A percentile compares a stretch with the other conserved stretches of the same genome.
These are phyloP conservation scores for Aspergillus conjunctus DNA, from an alignment of 495 filamentous ascomycete species.

Conservation along the genomic window DNA sequence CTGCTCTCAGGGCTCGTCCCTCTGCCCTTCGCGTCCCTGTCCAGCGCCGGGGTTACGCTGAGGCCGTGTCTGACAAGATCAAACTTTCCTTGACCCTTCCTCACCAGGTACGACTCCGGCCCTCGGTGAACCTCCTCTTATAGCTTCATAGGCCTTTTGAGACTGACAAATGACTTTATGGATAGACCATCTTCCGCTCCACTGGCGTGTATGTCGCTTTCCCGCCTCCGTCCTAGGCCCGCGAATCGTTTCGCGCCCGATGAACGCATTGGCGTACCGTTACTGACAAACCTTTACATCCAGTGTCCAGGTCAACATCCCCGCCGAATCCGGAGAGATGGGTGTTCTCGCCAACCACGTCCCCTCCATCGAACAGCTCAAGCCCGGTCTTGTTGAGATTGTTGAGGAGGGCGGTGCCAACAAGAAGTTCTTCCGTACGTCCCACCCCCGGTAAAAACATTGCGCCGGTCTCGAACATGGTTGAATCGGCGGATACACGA, in stretches of 20 bases:
- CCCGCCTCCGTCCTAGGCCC: conserved; percentile 4
- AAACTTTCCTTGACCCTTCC: conserved; percentile 95
- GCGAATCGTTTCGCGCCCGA: conserved; percentile 15
- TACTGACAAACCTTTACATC: conserved; percentile 42
- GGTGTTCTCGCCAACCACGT: conserved; percentile 99
- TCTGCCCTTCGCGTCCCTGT: conserved; percentile 66
- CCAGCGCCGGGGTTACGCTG: conserved; percentile 88
- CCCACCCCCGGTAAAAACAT: conserved; percentile 25
- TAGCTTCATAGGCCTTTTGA: neutral
- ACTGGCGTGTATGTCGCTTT: conserved; percentile 67
- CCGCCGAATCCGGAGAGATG: conserved; percentile 98
- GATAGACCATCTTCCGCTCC: conserved; percentile 72
- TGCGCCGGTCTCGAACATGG: conserved; percentile 12
- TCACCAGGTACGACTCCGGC: conserved; percentile 78
- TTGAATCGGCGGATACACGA: neutral
- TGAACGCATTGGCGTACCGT: conserved; percentile 20
- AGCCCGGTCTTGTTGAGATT: conserved; percentile 92
- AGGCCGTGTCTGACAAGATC: conserved; percentile 94
- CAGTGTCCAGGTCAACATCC: conserved; percentile 97
- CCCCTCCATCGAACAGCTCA: conserved; percentile 97
- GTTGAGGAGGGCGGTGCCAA: conserved; percentile 88
- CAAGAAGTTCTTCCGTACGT: conserved; percentile 99
- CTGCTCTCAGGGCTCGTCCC: conserved; percentile 78
- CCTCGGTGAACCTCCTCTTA: conserved; percentile 9
- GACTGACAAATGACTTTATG: conserved; percentile 29